Evolutionary conservation across 2,329 filamentous ascomycete species (phyloP), one percentile per base, ranked within the genome.

Genomic region (Sporothrix humicola): DNA sequence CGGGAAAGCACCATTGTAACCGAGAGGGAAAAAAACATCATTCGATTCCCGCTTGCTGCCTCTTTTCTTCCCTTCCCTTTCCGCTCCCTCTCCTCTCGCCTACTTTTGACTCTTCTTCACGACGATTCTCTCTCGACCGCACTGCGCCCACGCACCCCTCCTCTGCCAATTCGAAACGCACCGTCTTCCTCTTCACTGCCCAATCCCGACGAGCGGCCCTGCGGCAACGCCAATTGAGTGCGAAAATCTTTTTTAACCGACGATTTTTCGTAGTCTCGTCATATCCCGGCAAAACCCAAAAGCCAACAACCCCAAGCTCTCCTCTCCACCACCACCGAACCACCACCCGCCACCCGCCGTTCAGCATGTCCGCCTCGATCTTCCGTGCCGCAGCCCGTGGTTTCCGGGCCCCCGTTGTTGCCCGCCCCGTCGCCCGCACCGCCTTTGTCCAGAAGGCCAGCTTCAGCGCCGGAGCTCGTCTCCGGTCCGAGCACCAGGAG

Each of bases 381-480:
- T 86, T 94, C 84, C 91, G 92, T 82, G 84, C 91, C 81, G 91
- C 91, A 83, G 88, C 88, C 83, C 92, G 92, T 85, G 88, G 83
- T 86, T 86, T 91, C 84, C 90, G 90, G 82, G 85, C 87, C 82
- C 83, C 86, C 87, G 23, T 72, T 17, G 83, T 87, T 82, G 48
- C 72, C 74, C 82, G 85, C 84, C 61, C 74, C 50, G 81, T 85
- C 82, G 79, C 88, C 79, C 87, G 85, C 80, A 84, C 86, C 78
- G 84, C 85, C 79, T 84, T 85, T 75, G 82, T 84, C 83, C 84
- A 79, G 84, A 86, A 80, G 81, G 83, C 75, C 81, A 85, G 81
- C 85, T 91, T 92, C 86, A 91, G 88, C 87, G 92, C 89, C 81
- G 87, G 86, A 76, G 82, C 84, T 79, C 81, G 86, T 81, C 83